Base-by-base conservation (phyloP, 2,329 filamentous ascomycete species). In the Talaromyces funiculosus region DNA sequence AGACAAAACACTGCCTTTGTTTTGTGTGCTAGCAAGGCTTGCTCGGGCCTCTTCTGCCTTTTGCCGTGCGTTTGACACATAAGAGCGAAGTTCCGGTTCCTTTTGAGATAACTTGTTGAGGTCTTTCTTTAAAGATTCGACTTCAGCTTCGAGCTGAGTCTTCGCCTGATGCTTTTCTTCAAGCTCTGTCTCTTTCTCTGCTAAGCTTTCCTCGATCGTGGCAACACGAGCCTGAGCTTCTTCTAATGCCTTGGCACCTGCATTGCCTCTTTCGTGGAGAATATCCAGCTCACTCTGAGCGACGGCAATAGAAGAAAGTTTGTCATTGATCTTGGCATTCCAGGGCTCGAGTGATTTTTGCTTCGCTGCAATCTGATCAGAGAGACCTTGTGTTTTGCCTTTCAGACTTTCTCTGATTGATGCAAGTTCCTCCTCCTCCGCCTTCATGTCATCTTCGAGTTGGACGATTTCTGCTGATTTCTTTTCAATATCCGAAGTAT, bases 241-340 rank as follows among this genome's bases (percentile, higher is more conserved):
- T 64, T 92, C 85, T 0, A 97, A 82, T 8, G 92, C 90, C 22
- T 91, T 87, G 7, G 90, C 87, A 4, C 92, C 92, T 33, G 93
- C 88, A 69, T 92, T 96, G 56, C 90, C 90, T 71, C 92, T 91
- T 72, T 99, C 94, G 42, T 86, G 84, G 7, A 99, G 82, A 61
- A 99, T 97, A 62, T 92, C 88, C 66, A 97, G 84, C 74, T 99
- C 93, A 73, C 92, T 96, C 72, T 96, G 90, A 1, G 94, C 92
- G 10, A 99, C 92, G 3, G 93, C 93, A 66, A 97, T 95, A 3
- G 90, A 86, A 0, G 92, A 97, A 70, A 94, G 89, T 74, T 96
- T 97, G 71, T 96, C 89, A 73, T 94, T 97, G 78, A 99, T 93
- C 77, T 94, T 97, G 66, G 92, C 92, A 67, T 89, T 92, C 94